Evolutionary conservation across 352 stramenopile genomes (phyloP).

Genomic region (Globisporangium abappressorium): DNA sequence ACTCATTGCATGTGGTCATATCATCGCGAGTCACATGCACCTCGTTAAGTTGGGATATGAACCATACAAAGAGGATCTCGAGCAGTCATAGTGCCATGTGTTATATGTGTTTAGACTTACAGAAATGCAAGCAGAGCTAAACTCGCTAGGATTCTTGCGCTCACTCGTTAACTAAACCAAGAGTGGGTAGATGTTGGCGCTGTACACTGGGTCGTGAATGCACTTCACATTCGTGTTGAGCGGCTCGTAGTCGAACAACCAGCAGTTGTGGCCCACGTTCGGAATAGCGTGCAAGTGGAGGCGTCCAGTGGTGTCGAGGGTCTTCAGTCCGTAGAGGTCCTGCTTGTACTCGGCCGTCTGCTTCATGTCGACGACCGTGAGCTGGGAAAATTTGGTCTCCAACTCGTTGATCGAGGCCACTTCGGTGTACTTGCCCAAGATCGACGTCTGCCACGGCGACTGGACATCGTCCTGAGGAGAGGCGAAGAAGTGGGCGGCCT

Average conservation of each 20-base stretch:
- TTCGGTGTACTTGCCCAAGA: conserved; percentile 39
- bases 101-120: too few relatives aligned
- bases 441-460: conserved; percentile 35
- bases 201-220: too few relatives aligned
- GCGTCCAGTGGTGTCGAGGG: conserved; percentile 24
- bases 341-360: conserved; percentile 34
- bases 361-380: conserved; percentile 33
- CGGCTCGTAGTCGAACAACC: conserved; percentile 21
- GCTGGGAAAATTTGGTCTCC: conserved; percentile 23
- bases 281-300: conserved; percentile 22
- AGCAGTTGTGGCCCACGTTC: conserved; percentile 31
- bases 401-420: conserved; percentile 26
- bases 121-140: too few relatives aligned
- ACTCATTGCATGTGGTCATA: too few relatives aligned
- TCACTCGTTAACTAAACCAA: too few relatives aligned
- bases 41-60: too few relatives aligned
- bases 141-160: too few relatives aligned
- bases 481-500: conserved; percentile 43
- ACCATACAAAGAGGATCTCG: too few relatives aligned
- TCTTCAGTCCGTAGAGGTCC: conserved; percentile 36
- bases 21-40: too few relatives aligned
- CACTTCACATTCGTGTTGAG: too few relatives aligned
- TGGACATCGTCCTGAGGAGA: conserved; percentile 34
- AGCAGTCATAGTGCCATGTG: too few relatives aligned
- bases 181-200: too few relatives aligned